Conservation (phyloP, 441 rosid species). For the Mallotus repandus region DNA sequence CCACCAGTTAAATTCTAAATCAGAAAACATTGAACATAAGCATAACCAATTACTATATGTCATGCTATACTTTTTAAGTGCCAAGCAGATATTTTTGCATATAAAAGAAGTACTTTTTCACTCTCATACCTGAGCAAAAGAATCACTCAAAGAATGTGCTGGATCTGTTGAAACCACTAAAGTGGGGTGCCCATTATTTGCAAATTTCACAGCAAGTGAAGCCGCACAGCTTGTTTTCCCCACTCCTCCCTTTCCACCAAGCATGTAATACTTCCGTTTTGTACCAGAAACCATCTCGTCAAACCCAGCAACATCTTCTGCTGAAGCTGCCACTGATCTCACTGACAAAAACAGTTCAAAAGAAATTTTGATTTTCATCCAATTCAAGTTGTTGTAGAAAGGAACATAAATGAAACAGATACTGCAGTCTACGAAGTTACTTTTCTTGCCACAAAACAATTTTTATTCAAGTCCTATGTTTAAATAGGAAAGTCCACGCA, state of each 20-base stretch:
- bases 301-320: conserved; percentile 59
- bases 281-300: conserved; percentile 75
- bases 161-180: conserved; percentile 96
- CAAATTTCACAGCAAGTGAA: conserved; percentile 87
- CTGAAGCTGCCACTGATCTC: conserved; percentile 61
- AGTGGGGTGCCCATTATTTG: conserved; percentile 90
- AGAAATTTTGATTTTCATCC: not conserved
- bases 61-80: not conserved
- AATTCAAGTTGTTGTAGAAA: not conserved
- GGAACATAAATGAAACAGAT: not conserved
- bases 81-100: conserved; percentile 10
- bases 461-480: not conserved
- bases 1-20: conserved; percentile 84
- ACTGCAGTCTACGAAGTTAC: not conserved
- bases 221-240: conserved; percentile 97
- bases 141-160: conserved; percentile 93
- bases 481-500: not conserved
- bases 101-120: not conserved
- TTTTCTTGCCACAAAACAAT: not conserved
- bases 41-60: not conserved
- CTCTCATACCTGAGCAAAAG: conserved; percentile 77
- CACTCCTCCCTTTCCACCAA: conserved; percentile 97
- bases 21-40: conserved; percentile 8
- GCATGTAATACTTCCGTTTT: conserved; percentile 75
- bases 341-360: conserved; percentile 43